Base-by-base conservation (phyloP, 2,329 filamentous ascomycete species). In the Cercospora janseana region DNA sequence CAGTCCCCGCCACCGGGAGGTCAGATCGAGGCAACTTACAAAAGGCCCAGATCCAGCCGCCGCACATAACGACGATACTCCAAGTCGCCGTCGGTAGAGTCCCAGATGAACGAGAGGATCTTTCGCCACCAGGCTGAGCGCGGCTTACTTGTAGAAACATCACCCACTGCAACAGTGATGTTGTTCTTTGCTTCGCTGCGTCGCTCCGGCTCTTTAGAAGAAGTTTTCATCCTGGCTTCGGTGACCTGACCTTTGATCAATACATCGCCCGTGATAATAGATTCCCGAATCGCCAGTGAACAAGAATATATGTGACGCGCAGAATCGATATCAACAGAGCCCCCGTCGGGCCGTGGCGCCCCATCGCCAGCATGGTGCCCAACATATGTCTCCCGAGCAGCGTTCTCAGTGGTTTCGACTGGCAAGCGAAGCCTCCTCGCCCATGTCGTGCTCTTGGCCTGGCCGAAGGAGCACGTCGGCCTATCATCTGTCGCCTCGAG, bases 81-180 rank as follows among this genome's bases (percentile, higher is more conserved):
- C 13, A 42, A 31, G 15, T 49, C 46, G 10, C 54, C 51, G 13
- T 53, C 51, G 8, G 43, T 42, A 16, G 54, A 48, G 47, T 54
- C 54, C 54, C 51, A 56, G 9, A 54, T 6, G 23, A 56, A 48
- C 27, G 38, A 45, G 15, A 56, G 20, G 29, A 53, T 21, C 6
- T 23, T 40, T 4, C 51, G 46, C 51, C 50, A 56, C 12, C 32
- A 18, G n/a, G 42, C 18, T 7, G 42, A 35, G 2, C 6, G 18
- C 13, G 20, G 20, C 15, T 35, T 40, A 10, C 21, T 12, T 9
- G 23, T 15, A 13, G 24, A 6, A 12, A 40, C 16, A 2, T 41
- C 13, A 21, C 26, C 20, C 27, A 51, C 16, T 38, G 40, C 32
- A 9, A 48, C 13, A 15, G 21, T 12, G 18, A 27, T 35, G 21